Evolutionary conservation across 495 filamentous ascomycete genomes (phyloP).

Genomic region (Penicillium canescens): DNA sequence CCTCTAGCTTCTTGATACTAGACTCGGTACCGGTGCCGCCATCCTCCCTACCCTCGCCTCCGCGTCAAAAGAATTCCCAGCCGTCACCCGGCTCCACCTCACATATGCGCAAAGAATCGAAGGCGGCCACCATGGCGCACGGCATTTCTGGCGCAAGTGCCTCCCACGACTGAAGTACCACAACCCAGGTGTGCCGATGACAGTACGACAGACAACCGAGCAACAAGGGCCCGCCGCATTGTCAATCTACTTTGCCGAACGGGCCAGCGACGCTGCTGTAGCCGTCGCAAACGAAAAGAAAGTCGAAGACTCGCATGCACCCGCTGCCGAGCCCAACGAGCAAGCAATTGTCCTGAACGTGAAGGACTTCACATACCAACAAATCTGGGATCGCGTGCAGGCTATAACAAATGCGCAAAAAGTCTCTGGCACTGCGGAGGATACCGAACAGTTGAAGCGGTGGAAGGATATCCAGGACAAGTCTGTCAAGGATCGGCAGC

Average conservation of each 20-base stretch:
- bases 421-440: slow-evolving; percentile 59
- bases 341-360: slow-evolving; percentile 36
- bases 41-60: slow-evolving; percentile 59
- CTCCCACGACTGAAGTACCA: slow-evolving; percentile 90
- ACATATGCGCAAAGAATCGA: slow-evolving; percentile 67
- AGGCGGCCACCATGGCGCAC: slow-evolving; percentile 70
- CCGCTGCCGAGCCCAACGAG: slow-evolving; percentile 33
- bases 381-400: slow-evolving; percentile 71
- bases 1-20: slow-evolving; percentile 65
- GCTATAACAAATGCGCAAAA: slow-evolving; percentile 65
- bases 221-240: slow-evolving; percentile 61
- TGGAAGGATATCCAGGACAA: slow-evolving; percentile 56
- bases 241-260: slow-evolving; percentile 68
- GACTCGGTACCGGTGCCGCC: slow-evolving; percentile 78
- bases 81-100: slow-evolving; percentile 78
- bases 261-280: slow-evolving; percentile 31
- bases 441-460: slow-evolving; percentile 58
- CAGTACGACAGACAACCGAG: slow-evolving; percentile 65
- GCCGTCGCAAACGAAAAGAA: slow-evolving; percentile 22
- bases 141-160: slow-evolving; percentile 84
- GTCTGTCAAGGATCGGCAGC: slow-evolving; percentile 54
- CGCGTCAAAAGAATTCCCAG: slow-evolving; percentile 51
- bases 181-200: slow-evolving; percentile 84
- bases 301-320: slow-evolving; percentile 37
- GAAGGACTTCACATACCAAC: slow-evolving; percentile 35